A percentile compares a stretch with the other conserved stretches of the same genome.
phyloP scores from a whole-genome alignment of 164 flowering plant species.

The Tetrastigma voinierianum region DNA sequence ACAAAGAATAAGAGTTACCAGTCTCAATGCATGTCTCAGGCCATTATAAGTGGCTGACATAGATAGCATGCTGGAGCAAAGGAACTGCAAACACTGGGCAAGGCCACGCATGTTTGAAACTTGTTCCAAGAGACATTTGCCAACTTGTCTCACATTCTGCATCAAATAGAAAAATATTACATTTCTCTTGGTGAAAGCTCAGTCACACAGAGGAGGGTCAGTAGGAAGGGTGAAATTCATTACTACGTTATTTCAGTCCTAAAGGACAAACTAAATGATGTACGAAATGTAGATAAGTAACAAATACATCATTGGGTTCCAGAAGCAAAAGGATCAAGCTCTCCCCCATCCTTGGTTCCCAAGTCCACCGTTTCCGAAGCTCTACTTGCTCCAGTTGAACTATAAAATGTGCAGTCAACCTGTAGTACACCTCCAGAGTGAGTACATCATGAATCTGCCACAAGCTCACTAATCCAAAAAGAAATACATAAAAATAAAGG shows the following conservation, averaged over 20 bases:
- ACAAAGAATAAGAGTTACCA: slow-evolving; percentile 37
- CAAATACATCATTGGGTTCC: slow-evolving; percentile 79
- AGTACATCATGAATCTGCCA: not conserved
- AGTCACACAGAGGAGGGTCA: slow-evolving; percentile 1
- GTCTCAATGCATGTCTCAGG: slow-evolving; percentile 61
- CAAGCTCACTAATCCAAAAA: not conserved
- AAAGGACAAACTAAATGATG: not conserved
- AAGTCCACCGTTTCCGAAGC: slow-evolving; percentile 78
- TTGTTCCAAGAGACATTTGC: slow-evolving; percentile 72
- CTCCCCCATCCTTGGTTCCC: slow-evolving; percentile 91
- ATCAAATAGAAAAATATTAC: slow-evolving; percentile 23
- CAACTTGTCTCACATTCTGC: slow-evolving; percentile 80
- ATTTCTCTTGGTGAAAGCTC: not conserved
- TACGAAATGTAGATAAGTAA: not conserved
- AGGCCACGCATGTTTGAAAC: slow-evolving; percentile 75
- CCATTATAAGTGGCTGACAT: slow-evolving; percentile 58
- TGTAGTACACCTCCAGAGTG: slow-evolving; percentile 29
- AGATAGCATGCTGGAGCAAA: slow-evolving; percentile 61
- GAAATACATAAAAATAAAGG: not conserved
- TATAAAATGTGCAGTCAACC: slow-evolving; percentile 69
- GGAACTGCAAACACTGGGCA: slow-evolving; percentile 73
- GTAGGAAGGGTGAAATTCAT: not conserved
- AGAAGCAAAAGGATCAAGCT: slow-evolving; percentile 82
- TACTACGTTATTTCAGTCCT: not conserved
- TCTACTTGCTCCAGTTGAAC: slow-evolving; percentile 58